Evolutionary conservation across 352 stramenopile genomes (phyloP).

Genomic region (Peronospora belbahrii): DNA sequence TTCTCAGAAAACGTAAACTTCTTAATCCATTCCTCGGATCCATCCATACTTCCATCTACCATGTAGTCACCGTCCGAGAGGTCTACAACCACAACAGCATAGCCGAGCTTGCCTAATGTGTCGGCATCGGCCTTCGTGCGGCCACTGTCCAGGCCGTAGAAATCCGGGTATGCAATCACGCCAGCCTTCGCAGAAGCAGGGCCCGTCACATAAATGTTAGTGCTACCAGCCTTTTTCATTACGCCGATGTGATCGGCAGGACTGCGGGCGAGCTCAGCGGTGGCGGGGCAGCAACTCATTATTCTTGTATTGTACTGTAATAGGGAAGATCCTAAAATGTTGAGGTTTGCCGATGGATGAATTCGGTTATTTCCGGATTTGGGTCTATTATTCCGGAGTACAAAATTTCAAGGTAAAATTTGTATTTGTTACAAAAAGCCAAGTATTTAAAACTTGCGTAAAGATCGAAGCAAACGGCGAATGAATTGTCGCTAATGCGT

Average conservation of each 20-base stretch:
- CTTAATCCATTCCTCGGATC: slow-evolving; percentile 46
- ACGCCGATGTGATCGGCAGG: slow-evolving; percentile 34
- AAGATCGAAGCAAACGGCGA: too few relatives aligned
- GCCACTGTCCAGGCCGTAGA: slow-evolving; percentile 73
- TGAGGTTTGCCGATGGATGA: too few relatives aligned
- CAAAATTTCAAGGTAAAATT: too few relatives aligned
- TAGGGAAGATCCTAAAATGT: slow-evolving; percentile 16
- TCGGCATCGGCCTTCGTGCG: slow-evolving; percentile 74
- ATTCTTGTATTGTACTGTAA: neutral
- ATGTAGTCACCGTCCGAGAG: slow-evolving; percentile 63
- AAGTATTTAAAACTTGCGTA: too few relatives aligned
- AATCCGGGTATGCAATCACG: slow-evolving; percentile 65
- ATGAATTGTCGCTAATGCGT: slow-evolving; percentile 4
- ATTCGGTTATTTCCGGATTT: too few relatives aligned
- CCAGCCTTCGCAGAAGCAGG: slow-evolving; percentile 54
- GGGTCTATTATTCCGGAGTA: too few relatives aligned
- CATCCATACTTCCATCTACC: slow-evolving; percentile 23
- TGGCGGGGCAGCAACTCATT: slow-evolving; percentile 77
- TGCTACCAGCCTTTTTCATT: slow-evolving; percentile 64
- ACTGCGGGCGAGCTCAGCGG: slow-evolving; percentile 44
- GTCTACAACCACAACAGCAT: slow-evolving; percentile 68
- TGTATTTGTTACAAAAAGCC: too few relatives aligned
- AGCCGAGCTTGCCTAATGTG: slow-evolving; percentile 64
- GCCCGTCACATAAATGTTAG: slow-evolving; percentile 66
- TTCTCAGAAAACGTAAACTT: slow-evolving; percentile 56